phyloP scores from a whole-genome alignment of 2,329 filamentous ascomycete species.

The Pseudopithomyces maydicus region DNA sequence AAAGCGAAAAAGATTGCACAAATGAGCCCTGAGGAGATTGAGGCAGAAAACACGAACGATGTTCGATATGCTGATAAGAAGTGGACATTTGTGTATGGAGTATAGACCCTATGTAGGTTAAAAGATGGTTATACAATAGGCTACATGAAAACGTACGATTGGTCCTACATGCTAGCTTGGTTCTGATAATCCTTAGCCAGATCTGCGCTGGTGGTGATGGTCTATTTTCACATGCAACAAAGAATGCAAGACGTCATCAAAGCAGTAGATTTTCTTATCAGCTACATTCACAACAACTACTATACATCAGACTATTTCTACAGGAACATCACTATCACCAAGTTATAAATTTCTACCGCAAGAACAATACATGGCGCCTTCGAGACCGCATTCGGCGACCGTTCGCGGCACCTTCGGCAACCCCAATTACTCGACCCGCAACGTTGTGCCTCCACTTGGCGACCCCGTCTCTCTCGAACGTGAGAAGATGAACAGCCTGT shows the following conservation, averaged over 20 bases:
- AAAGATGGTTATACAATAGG: too few species aligned
- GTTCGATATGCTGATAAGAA: conserved; percentile 28
- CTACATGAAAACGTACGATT: too few species aligned
- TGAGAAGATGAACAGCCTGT: too few species aligned
- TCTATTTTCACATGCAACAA: neutral
- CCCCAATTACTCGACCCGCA: conserved; percentile 23
- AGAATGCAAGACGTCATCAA: neutral
- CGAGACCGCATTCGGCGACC: conserved; percentile 31
- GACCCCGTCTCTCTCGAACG: conserved; percentile 16
- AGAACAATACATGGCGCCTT: too few species aligned
- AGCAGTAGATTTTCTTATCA: too few species aligned
- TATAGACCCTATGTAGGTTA: conserved; percentile 8
- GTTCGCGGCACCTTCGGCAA: conserved; percentile 39
- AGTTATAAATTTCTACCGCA: too few species aligned
- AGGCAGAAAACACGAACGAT: conserved; percentile 21
- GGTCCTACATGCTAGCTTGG: too few species aligned
- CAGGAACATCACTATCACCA: too few species aligned
- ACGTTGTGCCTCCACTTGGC: conserved; percentile 22
- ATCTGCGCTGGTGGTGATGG: neutral
- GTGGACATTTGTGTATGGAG: conserved; percentile 31
- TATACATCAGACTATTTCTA: too few species aligned
- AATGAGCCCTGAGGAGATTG: conserved; percentile 18
- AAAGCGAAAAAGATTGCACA: conserved; percentile 15
- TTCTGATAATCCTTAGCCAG: too few species aligned
- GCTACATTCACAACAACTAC: too few species aligned